Conservation (phyloP, 2,329 filamentous ascomycete species). For the Akanthomyces dipterigenus region DNA sequence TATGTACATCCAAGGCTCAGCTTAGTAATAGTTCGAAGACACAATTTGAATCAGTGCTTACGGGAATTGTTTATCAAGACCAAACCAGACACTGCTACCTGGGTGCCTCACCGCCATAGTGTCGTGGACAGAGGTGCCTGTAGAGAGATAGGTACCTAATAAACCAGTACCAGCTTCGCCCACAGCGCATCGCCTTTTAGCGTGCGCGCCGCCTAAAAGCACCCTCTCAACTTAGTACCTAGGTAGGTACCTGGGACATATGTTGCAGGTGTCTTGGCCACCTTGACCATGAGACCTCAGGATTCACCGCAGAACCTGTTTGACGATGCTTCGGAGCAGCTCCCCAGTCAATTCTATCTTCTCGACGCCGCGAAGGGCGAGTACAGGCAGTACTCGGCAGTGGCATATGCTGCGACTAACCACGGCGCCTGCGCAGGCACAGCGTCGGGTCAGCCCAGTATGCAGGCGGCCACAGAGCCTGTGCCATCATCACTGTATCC, state of each 20-base stretch:
- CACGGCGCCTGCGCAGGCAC: background rate
- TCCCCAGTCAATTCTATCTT: background rate
- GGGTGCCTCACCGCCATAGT: too few relatives aligned
- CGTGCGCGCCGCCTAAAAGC: background rate
- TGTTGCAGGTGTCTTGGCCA: background rate
- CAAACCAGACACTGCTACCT: too few relatives aligned
- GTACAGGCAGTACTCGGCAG: background rate
- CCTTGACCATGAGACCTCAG: background rate
- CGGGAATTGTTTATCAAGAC: too few relatives aligned
- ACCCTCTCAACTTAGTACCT: too few relatives aligned
- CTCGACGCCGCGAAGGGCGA: background rate
- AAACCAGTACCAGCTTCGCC: background rate
- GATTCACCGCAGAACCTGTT: background rate
- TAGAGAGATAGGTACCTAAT: too few relatives aligned
- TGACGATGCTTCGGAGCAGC: background rate
- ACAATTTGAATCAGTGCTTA: too few relatives aligned
- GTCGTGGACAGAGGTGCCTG: too few relatives aligned
- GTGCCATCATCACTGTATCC: background rate
- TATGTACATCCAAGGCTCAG: background rate
- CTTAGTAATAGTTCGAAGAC: too few relatives aligned
- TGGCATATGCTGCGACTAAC: background rate
- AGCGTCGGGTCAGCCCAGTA: background rate
- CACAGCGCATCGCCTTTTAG: background rate
- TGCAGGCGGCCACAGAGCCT: background rate
- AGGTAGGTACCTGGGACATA: too few relatives aligned